Base-by-base conservation (phyloP, 2,329 filamentous ascomycete genomes). In the Stagonosporopsis chrysanthemi region DNA sequence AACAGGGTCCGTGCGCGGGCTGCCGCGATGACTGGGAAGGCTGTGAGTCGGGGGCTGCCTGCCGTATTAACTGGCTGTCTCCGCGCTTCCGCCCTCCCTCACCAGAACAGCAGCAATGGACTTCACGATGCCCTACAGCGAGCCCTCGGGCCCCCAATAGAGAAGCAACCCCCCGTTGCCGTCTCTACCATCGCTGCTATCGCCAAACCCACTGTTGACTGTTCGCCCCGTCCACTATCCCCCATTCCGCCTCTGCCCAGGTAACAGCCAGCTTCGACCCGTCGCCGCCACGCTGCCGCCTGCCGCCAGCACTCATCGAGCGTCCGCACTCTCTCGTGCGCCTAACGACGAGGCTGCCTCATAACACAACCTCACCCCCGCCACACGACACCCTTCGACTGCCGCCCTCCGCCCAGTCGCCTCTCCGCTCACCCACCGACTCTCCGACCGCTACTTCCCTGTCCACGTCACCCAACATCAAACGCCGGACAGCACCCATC, bases 71-170 rank as follows among this genome's bases (percentile, higher is more conserved):
- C 66, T 69, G 62, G 62, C 67, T 58, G 63, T 62, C 39, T 59
- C 64, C 66, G 64, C 66, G 65, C 63, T 68, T 63, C 63, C 58
- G 59, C 63, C 45, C 64, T 56, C 62, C 60, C 61, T 58, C 66
- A 63, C 63, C 66, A 67, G 65, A 61, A 67, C 63, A 70, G 66
- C 60, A 74, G 64, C 63, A 64, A 74, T 74, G 72, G 64, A 70
- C 64, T 66, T 68, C 63, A 70, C 69, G 59, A 74, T 68, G 65
- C 62, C 70, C 56, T 61, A 61, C 51, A 63, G 61, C 66, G 66
- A 68, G 69, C 67, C 67, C 67, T 64, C 59, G 62, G 68, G 69
- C 70, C 69, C 68, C 52, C 69, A 66, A 67, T 73, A 67, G 65
- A 66, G 62, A 55, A 52, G 59, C 57, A 59, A 58, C 58, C 35